Conservation (phyloP, 768 basidiomycete genomes). For the Amanita fuliginea region DNA sequence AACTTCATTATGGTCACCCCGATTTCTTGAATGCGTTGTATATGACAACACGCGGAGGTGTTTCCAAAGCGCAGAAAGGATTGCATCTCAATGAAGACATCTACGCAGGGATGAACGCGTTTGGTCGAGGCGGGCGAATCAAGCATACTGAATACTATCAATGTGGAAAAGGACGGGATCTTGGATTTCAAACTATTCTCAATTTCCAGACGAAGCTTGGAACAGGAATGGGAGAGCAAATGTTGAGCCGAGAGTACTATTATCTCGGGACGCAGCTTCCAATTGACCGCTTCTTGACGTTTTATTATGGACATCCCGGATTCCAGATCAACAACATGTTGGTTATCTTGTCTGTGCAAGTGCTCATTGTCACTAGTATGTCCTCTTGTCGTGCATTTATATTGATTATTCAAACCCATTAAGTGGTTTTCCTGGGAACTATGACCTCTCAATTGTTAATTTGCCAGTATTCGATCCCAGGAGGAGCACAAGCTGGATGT, state of each 20-base stretch:
- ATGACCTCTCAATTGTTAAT: slow-evolving; percentile 72
- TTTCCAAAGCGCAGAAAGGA: slow-evolving; percentile 99
- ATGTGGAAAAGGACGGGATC: slow-evolving; percentile 96
- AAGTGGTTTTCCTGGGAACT: slow-evolving; percentile 93
- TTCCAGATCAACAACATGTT: slow-evolving; percentile 99
- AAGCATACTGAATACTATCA: slow-evolving; percentile 99
- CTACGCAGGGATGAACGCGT: slow-evolving; percentile 97
- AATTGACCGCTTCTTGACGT: slow-evolving; percentile 96
- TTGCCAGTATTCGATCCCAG: slow-evolving; percentile 73
- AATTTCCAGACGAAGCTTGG: slow-evolving; percentile 99
- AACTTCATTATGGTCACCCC: slow-evolving; percentile 97
- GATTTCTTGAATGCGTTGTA: slow-evolving; percentile 97
- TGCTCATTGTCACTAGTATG: slow-evolving; percentile 88
- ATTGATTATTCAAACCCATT: slow-evolving; percentile 9
- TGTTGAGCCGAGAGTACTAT: slow-evolving; percentile 98
- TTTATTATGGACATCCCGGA: slow-evolving; percentile 98
- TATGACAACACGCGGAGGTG: slow-evolving; percentile 97
- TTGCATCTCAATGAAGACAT: slow-evolving; percentile 99
- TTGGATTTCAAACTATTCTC: slow-evolving; percentile 96
- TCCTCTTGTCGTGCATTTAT: slow-evolving; percentile 2
- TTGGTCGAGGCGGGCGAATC: slow-evolving; percentile 93
- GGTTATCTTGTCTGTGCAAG: slow-evolving; percentile 92
- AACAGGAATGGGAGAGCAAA: slow-evolving; percentile 99
- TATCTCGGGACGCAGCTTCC: slow-evolving; percentile 97
- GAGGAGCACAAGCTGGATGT: slow-evolving; percentile 77